Conservation (phyloP, 2,329 filamentous ascomycete species). For the Aspergillus intermedius region DNA sequence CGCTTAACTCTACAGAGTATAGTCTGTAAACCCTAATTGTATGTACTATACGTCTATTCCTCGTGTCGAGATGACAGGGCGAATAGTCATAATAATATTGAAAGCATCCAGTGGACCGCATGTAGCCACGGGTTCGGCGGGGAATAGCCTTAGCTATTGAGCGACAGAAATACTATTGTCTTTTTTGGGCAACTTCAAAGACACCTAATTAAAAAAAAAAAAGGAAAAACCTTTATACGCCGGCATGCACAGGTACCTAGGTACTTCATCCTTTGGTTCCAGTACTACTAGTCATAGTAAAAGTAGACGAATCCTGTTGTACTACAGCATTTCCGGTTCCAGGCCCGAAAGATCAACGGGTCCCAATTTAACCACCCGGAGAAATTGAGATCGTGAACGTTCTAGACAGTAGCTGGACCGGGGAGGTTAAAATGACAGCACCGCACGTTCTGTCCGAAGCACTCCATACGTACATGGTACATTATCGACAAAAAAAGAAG, state of each 20-base stretch:
- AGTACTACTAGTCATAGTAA: no score
- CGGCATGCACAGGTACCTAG: background rate
- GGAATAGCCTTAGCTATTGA: background rate
- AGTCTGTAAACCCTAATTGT: no score
- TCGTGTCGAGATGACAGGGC: no score
- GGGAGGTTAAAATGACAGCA: background rate
- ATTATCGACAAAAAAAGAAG: no score
- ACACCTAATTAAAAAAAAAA: background rate
- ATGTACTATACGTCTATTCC: no score
- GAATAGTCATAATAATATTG: no score
- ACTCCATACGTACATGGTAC: no score
- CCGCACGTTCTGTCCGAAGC: background rate
- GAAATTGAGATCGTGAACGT: background rate
- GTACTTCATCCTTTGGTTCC: background rate
- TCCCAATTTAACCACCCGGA: constrained; percentile 8
- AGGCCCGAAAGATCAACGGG: constrained; percentile 13
- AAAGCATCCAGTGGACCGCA: background rate
- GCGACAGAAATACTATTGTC: background rate
- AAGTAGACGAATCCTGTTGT: background rate
- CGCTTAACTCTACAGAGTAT: no score
- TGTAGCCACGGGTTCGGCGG: background rate
- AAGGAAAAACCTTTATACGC: no score
- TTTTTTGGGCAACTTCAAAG: background rate
- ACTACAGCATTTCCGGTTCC: constrained; percentile 4
- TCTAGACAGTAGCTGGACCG: background rate